A percentile compares a stretch with the other conserved stretches of the same genome.
These are phyloP conservation scores for Acer saccharum DNA, from an alignment of 345 rosid genomes.

Conservation along the genomic window DNA sequence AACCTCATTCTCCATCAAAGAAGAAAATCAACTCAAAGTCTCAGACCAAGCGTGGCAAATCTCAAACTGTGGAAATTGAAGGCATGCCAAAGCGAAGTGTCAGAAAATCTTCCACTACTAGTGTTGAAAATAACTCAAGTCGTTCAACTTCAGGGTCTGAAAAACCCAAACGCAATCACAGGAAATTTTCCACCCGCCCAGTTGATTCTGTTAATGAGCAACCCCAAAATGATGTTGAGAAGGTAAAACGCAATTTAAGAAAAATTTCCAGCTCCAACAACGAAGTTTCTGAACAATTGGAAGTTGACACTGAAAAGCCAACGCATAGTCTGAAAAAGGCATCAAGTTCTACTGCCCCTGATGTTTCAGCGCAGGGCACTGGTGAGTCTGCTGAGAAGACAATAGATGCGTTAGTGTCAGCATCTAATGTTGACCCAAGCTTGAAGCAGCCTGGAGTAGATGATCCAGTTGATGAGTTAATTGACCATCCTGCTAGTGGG, in stretches of 20 bases:
- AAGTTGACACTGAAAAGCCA: slow-evolving; percentile 46
- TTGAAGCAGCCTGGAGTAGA: slow-evolving; percentile 22
- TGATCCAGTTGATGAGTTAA: slow-evolving; percentile 30
- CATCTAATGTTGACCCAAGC: slow-evolving; percentile 28
- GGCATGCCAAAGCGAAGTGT: slow-evolving; percentile 47
- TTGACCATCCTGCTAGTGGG: slow-evolving; percentile 25
- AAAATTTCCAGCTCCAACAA: slow-evolving; percentile 44
- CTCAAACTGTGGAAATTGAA: slow-evolving; percentile 38
- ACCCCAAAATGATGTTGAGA: slow-evolving; percentile 49
- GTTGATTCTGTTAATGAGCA: slow-evolving; percentile 43
- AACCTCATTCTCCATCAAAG: slow-evolving; percentile 39
- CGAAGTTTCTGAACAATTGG: slow-evolving; percentile 44
- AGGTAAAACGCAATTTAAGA: slow-evolving; percentile 50
- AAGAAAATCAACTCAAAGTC: slow-evolving; percentile 36
- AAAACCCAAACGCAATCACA: slow-evolving; percentile 48
- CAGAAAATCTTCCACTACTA: slow-evolving; percentile 43
- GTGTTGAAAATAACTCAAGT: slow-evolving; percentile 39
- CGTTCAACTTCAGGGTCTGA: slow-evolving; percentile 39
- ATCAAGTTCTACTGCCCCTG: slow-evolving; percentile 33
- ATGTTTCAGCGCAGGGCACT: slow-evolving; percentile 35
- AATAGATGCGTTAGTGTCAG: slow-evolving; percentile 28
- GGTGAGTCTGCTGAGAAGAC: slow-evolving; percentile 41
- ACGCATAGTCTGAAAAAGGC: slow-evolving; percentile 42
- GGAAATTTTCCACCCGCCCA: slow-evolving; percentile 42
- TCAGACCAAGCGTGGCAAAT: slow-evolving; percentile 36